Evolutionary conservation across 2,329 filamentous ascomycete genomes (phyloP).

Genomic region (Coleophoma crateriformis): DNA sequence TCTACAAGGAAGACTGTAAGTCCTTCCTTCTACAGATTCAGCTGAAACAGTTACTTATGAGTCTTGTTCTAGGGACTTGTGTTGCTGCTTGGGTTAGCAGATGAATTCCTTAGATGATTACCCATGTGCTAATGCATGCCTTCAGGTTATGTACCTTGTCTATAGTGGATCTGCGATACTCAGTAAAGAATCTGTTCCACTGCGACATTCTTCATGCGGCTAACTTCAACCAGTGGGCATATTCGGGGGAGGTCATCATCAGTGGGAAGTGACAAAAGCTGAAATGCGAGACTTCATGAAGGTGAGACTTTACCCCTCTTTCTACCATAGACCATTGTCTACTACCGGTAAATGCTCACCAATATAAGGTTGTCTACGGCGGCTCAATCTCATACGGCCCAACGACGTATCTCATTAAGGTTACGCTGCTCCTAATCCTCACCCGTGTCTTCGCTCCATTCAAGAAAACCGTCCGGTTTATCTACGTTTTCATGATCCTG

Average conservation of each 20-base stretch:
- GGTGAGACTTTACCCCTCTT: background rate
- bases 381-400: constrained; percentile 24
- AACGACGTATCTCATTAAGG: constrained; percentile 25
- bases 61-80: background rate
- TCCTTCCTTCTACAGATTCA: background rate
- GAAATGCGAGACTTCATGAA: constrained; percentile 2
- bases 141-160: background rate
- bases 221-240: constrained; percentile 2
- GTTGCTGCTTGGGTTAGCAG: background rate
- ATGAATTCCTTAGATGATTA: background rate
- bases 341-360: background rate
- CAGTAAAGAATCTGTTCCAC: background rate
- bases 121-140: no score
- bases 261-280: constrained; percentile 7
- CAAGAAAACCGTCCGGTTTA: constrained; percentile 16
- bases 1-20: background rate
- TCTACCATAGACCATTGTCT: no score
- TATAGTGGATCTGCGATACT: background rate
- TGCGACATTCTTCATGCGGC: background rate
- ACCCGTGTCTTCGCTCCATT: constrained; percentile 25
- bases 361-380: constrained; percentile 15
- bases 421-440: constrained; percentile 27
- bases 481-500: constrained; percentile 23
- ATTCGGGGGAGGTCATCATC: constrained; percentile 8
- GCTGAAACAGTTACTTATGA: background rate